Evolutionary conservation across 2,329 filamentous ascomycete genomes (phyloP), one percentile per base, ranked within the genome.

Genomic region (Pseudogymnoascus sp.): DNA sequence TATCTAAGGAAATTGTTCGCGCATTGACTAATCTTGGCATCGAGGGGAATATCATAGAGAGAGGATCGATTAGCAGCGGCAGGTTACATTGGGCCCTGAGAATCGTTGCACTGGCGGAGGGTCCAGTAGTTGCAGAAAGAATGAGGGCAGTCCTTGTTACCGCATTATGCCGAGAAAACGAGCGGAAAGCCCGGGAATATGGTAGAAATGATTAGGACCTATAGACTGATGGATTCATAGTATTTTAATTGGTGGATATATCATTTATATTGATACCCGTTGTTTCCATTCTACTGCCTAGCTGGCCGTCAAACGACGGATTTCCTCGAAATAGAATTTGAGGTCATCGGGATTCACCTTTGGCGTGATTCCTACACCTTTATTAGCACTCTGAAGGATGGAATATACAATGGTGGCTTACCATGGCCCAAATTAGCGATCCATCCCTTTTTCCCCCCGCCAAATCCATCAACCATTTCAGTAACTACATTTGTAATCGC

Each of bases 391-490:
- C 12, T 65, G 62, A 19, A 65, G 52, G 62, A 16, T 61, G 4
- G n/a, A 60, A 52, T 43, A 19, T 37, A 60, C 21, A 37, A 61
- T 6, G 12, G n/a, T 12, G 21, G 75, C 85, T 71, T 82, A 90
- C 94, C 94, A 73, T 99, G 94, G 7, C 94, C 94, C 65, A 99
- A 81, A 74, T 99, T 99, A 58, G 90, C 91, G 69, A 99, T 97
- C 93, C 94, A 99, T 41, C 93, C 91, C 74, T 92, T 86, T 76
- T 92, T 93, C 65, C 87, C 86, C 4, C 78, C 77, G 73, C 85
- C 86, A 72, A 97, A 99, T 0, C 93, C 93, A 65, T 86, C 78
- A 1, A 96, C 91, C 89, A 97, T 96, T 55, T 87, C 81, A 75
- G 93, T 82, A 6, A 97, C 92, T 0, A 87, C 89, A 67, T 83